Evolutionary conservation across 2,329 filamentous ascomycete species (phyloP).

Genomic region (Phaeomoniella chlamydospora): DNA sequence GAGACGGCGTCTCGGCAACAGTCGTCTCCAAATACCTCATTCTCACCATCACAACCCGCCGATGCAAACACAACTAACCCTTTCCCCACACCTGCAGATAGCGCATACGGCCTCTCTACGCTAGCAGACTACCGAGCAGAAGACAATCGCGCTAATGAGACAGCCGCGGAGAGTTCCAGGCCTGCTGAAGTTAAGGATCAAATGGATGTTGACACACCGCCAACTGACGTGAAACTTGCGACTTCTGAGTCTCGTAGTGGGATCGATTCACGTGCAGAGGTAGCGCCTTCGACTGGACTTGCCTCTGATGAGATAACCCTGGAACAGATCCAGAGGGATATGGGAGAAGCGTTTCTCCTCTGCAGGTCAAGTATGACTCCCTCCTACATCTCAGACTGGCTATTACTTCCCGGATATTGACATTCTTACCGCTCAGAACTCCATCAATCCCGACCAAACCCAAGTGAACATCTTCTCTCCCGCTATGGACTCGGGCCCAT

Average conservation of each 20-base stretch:
- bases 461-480: slow-evolving; percentile 42
- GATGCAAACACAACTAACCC: not conserved
- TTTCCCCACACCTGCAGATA: not conserved
- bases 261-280: not conserved
- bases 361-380: slow-evolving; percentile 35
- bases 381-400: slow-evolving; percentile 23
- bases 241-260: not conserved
- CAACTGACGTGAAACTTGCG: slow-evolving; percentile 1
- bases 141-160: no score
- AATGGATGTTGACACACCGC: slow-evolving; percentile 2
- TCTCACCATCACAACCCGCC: not conserved
- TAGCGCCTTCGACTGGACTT: not conserved
- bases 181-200: no score
- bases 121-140: slow-evolving; percentile 1
- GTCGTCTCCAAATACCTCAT: slow-evolving; percentile 22
- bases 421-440: slow-evolving; percentile 23
- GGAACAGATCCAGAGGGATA: slow-evolving; percentile 28
- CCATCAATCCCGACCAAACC: slow-evolving; percentile 38
- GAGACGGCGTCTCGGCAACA: slow-evolving; percentile 25
- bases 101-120: not conserved
- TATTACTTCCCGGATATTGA: slow-evolving; percentile 23
- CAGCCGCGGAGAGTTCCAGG: no score
- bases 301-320: slow-evolving; percentile 16
- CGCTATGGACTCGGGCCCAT: slow-evolving; percentile 42
- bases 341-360: slow-evolving; percentile 31